Evolutionary conservation across 2,329 filamentous ascomycete species (phyloP).

Genomic region (Aspergillus udagawae): DNA sequence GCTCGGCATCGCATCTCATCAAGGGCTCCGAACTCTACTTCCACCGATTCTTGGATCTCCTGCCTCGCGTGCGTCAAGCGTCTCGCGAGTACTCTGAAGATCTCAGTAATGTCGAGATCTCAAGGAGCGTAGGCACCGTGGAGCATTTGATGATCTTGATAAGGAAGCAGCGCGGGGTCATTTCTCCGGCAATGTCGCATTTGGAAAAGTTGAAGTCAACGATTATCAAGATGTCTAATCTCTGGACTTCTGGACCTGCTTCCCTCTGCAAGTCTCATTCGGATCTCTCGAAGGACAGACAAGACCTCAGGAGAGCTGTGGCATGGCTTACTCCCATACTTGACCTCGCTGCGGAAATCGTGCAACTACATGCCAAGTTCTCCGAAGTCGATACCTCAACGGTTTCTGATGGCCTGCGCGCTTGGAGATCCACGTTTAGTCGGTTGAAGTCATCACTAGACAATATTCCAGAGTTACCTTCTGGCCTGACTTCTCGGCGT

Average conservation of each 20-base stretch:
- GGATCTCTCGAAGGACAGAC: slow-evolving; percentile 14
- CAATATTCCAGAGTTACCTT: slow-evolving; percentile 49
- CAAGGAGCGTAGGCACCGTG: slow-evolving; percentile 75
- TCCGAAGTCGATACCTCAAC: slow-evolving; percentile 49
- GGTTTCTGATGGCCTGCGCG: slow-evolving; percentile 46
- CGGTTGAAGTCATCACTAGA: slow-evolving; percentile 42
- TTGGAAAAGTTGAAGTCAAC: slow-evolving; percentile 28
- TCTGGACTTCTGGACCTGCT: slow-evolving; percentile 27
- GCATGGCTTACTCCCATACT: slow-evolving; percentile 69
- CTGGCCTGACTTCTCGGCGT: slow-evolving; percentile 40
- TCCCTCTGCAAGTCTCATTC: slow-evolving; percentile 21
- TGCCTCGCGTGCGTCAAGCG: slow-evolving; percentile 63
- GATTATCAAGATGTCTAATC: slow-evolving; percentile 28
- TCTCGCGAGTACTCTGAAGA: slow-evolving; percentile 77
- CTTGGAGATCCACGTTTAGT: slow-evolving; percentile 50
- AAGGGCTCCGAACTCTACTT: slow-evolving; percentile 66
- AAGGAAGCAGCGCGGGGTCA: slow-evolving; percentile 36
- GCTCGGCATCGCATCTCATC: slow-evolving; percentile 16
- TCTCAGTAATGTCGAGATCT: slow-evolving; percentile 73
- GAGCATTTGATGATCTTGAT: slow-evolving; percentile 69
- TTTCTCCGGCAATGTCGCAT: slow-evolving; percentile 30
- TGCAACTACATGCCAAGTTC: slow-evolving; percentile 65
- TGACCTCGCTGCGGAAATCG: slow-evolving; percentile 56
- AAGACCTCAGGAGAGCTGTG: slow-evolving; percentile 25
- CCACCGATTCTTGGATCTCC: slow-evolving; percentile 72